phyloP scores from a whole-genome alignment of 176 grass and related monocot genomes.

The Otatea glauca region DNA sequence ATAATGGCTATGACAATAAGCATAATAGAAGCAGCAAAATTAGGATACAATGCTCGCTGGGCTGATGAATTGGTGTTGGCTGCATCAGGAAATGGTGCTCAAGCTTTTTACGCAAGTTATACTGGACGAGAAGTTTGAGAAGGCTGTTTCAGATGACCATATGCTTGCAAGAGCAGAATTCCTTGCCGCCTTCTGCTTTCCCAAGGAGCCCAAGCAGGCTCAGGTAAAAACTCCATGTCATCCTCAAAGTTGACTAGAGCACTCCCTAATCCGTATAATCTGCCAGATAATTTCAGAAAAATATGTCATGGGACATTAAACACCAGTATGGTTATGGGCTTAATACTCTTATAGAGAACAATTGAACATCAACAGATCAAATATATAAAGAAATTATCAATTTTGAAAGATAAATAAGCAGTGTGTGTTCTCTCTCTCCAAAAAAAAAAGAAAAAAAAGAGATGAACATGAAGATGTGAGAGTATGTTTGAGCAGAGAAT shows the following conservation, averaged over 20 bases:
- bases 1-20: slow-evolving; percentile 12
- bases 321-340: neutral
- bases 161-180: slow-evolving; percentile 54
- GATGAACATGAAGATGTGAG: neutral
- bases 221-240: slow-evolving; percentile 50
- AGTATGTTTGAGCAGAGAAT: neutral
- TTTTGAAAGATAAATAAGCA: neutral
- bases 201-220: slow-evolving; percentile 47
- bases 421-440: neutral
- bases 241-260: slow-evolving; percentile 14
- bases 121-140: slow-evolving; percentile 47
- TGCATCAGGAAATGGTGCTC: slow-evolving; percentile 14
- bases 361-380: neutral
- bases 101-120: slow-evolving; percentile 67
- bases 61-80: slow-evolving; percentile 38
- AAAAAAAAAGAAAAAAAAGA: neutral
- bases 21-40: slow-evolving; percentile 15
- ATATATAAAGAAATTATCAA: neutral
- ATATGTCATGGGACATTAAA: neutral
- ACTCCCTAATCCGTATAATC: slow-evolving; percentile 54
- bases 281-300: slow-evolving; percentile 41
- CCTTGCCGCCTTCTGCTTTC: slow-evolving; percentile 30
- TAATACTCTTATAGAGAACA: slow-evolving; percentile 24
- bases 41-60: slow-evolving; percentile 73
- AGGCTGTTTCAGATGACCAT: slow-evolving; percentile 38